Base-by-base conservation (phyloP, 768 basidiomycete species). In the Rhizopogon sp. region DNA sequence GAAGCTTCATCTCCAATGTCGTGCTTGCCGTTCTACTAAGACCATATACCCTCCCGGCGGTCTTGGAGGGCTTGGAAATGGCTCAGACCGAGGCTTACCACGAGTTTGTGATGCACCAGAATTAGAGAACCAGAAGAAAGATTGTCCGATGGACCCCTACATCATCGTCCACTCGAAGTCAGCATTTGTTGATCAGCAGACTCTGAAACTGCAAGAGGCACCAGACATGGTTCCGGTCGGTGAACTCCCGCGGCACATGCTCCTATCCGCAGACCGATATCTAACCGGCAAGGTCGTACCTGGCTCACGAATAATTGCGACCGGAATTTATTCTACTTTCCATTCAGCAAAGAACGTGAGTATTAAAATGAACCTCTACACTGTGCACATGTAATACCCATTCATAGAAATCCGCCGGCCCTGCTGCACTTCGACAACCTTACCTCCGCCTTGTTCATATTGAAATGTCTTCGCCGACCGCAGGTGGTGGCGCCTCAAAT, bases 171-270 rank as follows among this genome's bases (percentile, higher is more conserved):
- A 99, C 70, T 88, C 93, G 39, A 91, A 93, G 72, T 98, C 93
- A 33, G 78, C 82, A 6, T 99, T 98, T 66, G 88, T 94, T 7
- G 97, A 99, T 66, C 94, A 97, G 62, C 97, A 99, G 71, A 90
- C 84, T 10, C 79, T 99, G 62, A 99, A 99, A 69, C 81, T 99
- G 11, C 97, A 99, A 71, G 97, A 99, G 71, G 95, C 96, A 16
- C 97, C 97, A 0, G 97, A 99, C 69, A 97, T 98, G 93, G 97
- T 99, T 1, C 97, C 97, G 0, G 95, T 98, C 25, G 97, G 97
- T 79, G 97, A 99, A 66, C 76, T 99, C 41, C 97, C 97, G 8
- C 75, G 95, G 47, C 97, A 98, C 67, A 93, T 99, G 80, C 79
- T 96, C 50, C 76, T 99, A 25, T 95, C 91, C 29, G 85, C 84